Conservation (phyloP, 1,284 basidiomycete species). For the Pseudozyma thailandica region DNA sequence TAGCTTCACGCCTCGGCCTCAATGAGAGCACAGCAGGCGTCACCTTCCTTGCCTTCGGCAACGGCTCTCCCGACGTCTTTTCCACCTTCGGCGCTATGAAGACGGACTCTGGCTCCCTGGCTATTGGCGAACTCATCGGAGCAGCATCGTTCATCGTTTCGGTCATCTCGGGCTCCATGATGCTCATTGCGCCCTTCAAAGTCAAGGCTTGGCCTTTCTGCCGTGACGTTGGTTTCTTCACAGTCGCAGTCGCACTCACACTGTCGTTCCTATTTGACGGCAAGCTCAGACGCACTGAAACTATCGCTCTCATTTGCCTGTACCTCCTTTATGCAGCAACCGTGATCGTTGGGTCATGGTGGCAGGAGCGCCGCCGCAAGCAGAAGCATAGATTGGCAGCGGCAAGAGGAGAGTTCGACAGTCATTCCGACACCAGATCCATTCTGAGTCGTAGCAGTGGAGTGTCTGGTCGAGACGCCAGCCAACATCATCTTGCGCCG, state of each 20-base stretch:
- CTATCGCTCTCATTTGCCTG: conserved; percentile 77
- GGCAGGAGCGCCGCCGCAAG: conserved; percentile 68
- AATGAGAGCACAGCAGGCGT: conserved; percentile 67
- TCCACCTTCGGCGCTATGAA: conserved; percentile 94
- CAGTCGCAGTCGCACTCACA: conserved; percentile 78
- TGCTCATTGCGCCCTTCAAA: conserved; percentile 90
- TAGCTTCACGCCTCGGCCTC: conserved; percentile 59
- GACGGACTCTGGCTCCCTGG: conserved; percentile 83
- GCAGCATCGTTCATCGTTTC: conserved; percentile 95
- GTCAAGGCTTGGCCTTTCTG: conserved; percentile 84
- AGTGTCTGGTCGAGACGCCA: conserved; percentile 6
- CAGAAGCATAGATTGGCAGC: conserved; percentile 40
- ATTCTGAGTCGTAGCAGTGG: conserved; percentile 24
- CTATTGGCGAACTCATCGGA: conserved; percentile 92
- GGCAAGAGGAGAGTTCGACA: conserved; percentile 51
- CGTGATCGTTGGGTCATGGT: conserved; percentile 84
- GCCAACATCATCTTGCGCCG: conserved; percentile 14
- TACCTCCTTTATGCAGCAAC: conserved; percentile 82
- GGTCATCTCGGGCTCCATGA: conserved; percentile 93
- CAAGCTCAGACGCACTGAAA: conserved; percentile 79
- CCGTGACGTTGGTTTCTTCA: conserved; percentile 93
- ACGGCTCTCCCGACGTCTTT: conserved; percentile 74
- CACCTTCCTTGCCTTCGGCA: conserved; percentile 66
- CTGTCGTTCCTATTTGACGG: conserved; percentile 84
- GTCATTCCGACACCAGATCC: conserved; percentile 30